Base-by-base conservation (phyloP, 75 land plant genomes). In the Cupressus sempervirens region DNA sequence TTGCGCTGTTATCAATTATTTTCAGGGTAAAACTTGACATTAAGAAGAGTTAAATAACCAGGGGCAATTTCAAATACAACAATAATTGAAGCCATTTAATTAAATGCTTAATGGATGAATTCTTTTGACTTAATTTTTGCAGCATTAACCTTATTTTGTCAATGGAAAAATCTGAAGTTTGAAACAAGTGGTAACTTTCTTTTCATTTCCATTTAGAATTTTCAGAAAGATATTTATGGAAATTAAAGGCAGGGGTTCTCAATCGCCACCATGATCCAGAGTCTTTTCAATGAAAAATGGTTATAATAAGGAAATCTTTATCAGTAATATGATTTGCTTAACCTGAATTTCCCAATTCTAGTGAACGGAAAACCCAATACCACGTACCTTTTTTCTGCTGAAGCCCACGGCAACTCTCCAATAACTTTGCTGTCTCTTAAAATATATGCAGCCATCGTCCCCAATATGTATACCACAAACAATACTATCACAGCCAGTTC, bases 401-500 rank as follows among this genome's bases (percentile, higher is more conserved):
- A 75, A 36, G 87, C 75, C 4, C 87, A 12, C 10, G 70, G 34
- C 3, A 58, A 52, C 23, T 72, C 41, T 13, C 86, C 82, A 29
- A 90, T 15, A 4, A 43, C 10, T n/a, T n/a, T 45, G 11, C 53
- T 40, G 68, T 82, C 86, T 20, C 65, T 54, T 16, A 90, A 15
- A 29, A 90, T 41, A 74, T 94, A 93, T 58, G 54, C 79, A 79
- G 88, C 84, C 80, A 89, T 56, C 30, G 93, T 86, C 94, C 97
- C 91, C n/a, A 92, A 36, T 45, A 93, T 80, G 68, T 89, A 90
- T 34, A 68, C 87, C 73, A 85, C 35, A 84, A 96, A 93, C 26
- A 95, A 72, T 3, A 88, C 18, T 46, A 96, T 96, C 83, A 92
- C 94, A 84, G 95, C 86, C 4, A 95, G 79, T 88, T 96, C 97